Evolutionary conservation across 768 basidiomycete species (phyloP).

Genomic region (Austroboletus eburneus): DNA sequence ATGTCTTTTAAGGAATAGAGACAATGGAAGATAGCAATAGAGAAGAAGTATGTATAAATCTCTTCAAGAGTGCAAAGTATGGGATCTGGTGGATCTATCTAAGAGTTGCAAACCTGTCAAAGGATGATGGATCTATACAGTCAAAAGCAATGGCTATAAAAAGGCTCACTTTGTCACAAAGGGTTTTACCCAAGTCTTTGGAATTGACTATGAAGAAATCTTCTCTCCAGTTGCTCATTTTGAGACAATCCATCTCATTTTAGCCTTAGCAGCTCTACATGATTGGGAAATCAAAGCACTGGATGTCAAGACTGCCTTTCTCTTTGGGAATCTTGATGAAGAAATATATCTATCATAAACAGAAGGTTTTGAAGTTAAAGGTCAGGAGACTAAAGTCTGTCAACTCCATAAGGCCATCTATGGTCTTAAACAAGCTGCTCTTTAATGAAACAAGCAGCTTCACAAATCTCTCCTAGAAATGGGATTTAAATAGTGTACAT

Average conservation of each 20-base stretch:
- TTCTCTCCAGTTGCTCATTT: slow-evolving; percentile 12
- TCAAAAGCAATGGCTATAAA: slow-evolving; percentile 12
- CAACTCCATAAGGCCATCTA: neutral
- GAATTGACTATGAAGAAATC: no score
- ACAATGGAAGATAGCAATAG: neutral
- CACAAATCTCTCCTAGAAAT: no score
- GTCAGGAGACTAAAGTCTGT: no score
- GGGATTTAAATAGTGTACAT: no score
- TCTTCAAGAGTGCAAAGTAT: neutral
- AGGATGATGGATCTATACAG: neutral
- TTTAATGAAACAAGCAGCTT: neutral
- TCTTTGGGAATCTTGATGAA: slow-evolving; percentile 26
- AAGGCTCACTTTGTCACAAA: slow-evolving; percentile 36
- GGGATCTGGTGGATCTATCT: neutral
- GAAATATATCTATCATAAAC: slow-evolving; percentile 1
- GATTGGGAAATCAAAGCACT: slow-evolving; percentile 36
- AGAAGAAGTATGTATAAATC: neutral
- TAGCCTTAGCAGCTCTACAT: slow-evolving; percentile 15
- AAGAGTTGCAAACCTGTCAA: no score
- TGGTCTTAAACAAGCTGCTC: neutral
- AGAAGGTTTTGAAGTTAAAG: neutral
- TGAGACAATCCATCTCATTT: no score
- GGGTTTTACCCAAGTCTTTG: slow-evolving; percentile 32
- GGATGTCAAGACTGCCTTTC: slow-evolving; percentile 41
- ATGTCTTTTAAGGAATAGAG: no score